Evolutionary conservation across 2,329 filamentous ascomycete species (phyloP).

Genomic region (Chaetomium olivaceum): DNA sequence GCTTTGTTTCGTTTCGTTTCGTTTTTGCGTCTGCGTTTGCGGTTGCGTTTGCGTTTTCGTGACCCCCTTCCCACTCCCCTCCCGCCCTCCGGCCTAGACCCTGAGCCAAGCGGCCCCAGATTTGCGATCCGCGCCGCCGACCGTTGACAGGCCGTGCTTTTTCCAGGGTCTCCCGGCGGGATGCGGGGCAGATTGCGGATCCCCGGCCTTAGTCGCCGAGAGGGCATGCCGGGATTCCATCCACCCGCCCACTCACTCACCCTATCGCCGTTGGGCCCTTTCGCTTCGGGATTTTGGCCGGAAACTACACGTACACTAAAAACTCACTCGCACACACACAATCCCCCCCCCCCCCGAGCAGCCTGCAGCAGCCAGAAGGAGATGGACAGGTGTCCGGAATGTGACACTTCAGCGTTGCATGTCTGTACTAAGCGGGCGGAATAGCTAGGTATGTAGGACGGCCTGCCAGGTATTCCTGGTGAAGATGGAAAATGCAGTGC

Average conservation of each 20-base stretch:
- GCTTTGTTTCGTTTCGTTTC: constrained; percentile 1
- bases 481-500: neutral
- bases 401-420: neutral
- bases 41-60: too few relatives aligned
- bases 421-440: neutral
- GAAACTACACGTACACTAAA: too few relatives aligned
- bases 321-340: neutral
- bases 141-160: constrained; percentile 13
- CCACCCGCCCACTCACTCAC: too few relatives aligned
- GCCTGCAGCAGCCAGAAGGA: neutral
- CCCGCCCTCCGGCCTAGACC: neutral
- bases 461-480: neutral
- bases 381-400: neutral
- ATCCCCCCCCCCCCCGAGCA: too few relatives aligned
- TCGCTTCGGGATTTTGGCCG: neutral
- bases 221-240: neutral
- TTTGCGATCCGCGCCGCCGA: constrained; percentile 19
- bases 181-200: constrained; percentile 13
- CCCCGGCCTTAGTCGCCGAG: constrained; percentile 5
- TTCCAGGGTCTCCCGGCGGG: constrained; percentile 1
- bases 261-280: neutral
- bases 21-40: too few relatives aligned
- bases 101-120: constrained; percentile 15
- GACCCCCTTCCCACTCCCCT: too few relatives aligned
- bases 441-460: neutral